Evolutionary conservation across 2,329 filamentous ascomycete species (phyloP).

Genomic region (Pochonia chlamydosporia): DNA sequence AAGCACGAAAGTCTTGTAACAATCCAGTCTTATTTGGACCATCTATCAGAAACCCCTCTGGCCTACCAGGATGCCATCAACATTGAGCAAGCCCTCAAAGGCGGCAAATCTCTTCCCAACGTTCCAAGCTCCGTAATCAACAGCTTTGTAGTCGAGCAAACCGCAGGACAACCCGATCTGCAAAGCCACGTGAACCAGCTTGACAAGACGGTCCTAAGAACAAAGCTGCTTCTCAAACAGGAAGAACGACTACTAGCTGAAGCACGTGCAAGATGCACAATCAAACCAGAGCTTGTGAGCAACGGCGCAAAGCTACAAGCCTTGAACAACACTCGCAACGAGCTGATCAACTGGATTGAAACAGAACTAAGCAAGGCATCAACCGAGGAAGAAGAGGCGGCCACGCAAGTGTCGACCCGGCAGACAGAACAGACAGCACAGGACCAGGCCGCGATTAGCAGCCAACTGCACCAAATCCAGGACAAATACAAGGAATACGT

Average conservation of each 20-base stretch:
- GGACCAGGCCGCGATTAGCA: slow-evolving; percentile 26
- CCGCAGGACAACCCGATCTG: slow-evolving; percentile 34
- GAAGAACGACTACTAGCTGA: slow-evolving; percentile 51
- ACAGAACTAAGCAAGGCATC: slow-evolving; percentile 51
- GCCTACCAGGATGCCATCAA: slow-evolving; percentile 45
- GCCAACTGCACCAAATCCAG: slow-evolving; percentile 41
- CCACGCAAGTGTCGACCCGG: slow-evolving; percentile 19
- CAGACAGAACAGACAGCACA: slow-evolving; percentile 15
- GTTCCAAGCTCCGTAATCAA: slow-evolving; percentile 48
- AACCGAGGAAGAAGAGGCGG: slow-evolving; percentile 24
- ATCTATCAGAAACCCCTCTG: slow-evolving; percentile 45
- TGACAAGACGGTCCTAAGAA: slow-evolving; percentile 52
- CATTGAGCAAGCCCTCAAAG: slow-evolving; percentile 40
- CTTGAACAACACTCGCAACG: slow-evolving; percentile 49
- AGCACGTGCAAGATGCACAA: slow-evolving; percentile 32
- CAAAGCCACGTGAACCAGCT: slow-evolving; percentile 43
- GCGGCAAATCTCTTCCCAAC: slow-evolving; percentile 37
- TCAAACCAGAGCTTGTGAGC: slow-evolving; percentile 29
- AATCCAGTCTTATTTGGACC: slow-evolving; percentile 45
- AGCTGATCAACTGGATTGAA: slow-evolving; percentile 62
- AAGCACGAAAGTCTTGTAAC: slow-evolving; percentile 45
- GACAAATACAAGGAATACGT: slow-evolving; percentile 50
- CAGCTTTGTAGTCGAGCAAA: slow-evolving; percentile 39
- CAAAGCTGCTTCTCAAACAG: slow-evolving; percentile 49
- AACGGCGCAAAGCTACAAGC: slow-evolving; percentile 43